Base-by-base conservation (phyloP, 169 alveolate species). In the Eimeria acervulina region DNA sequence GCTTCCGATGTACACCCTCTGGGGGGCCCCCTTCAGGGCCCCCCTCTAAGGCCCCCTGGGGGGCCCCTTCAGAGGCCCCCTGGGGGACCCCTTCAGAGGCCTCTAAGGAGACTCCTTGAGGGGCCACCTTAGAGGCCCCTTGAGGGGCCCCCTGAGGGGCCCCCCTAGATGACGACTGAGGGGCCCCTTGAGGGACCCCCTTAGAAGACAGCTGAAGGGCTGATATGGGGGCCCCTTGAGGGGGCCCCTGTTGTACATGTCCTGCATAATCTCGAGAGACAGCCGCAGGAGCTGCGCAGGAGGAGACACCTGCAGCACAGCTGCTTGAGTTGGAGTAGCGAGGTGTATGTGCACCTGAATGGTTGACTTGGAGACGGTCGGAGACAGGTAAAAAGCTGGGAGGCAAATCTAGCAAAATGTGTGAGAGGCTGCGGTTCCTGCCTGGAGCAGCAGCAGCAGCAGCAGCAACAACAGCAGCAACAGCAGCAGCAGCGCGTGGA, bases 301-400 rank as follows among this genome's bases (percentile, higher is more conserved):
- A 33, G 59, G 87, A 10, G 51, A 31, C n/a, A 55, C 59, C 87
- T 36, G 61, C 61, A 42, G 28, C 61, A 19, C 61, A 76, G 87
- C 17, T 33, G 68, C 55, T 8, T 13, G n/a, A 42, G 55, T 7
- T 26, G 87, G 12, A 2, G n/a, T 23, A 17, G 12, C 52, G 61
- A n/a, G 90, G 90, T 81, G 90, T 81, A 81, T 61, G 90, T 44
- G 21, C 90, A 81, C 6, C 90, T 76, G 90, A 81, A 81, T 74
- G 31, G 72, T 21, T 28, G 26, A 28, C 47, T 23, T 7, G 68
- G 68, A 15, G n/a, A 0, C 42, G 63, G 1, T 44, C 28, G 42
- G 42, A 26, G 15, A 47, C 47, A 44, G 90, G 51, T 12, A 38
- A 47, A n/a, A 81, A 23, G n/a, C 61, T 44, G 47, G 72, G 90